phyloP scores from a whole-genome alignment of 352 stramenopile species.

The Pythium chondricola region DNA sequence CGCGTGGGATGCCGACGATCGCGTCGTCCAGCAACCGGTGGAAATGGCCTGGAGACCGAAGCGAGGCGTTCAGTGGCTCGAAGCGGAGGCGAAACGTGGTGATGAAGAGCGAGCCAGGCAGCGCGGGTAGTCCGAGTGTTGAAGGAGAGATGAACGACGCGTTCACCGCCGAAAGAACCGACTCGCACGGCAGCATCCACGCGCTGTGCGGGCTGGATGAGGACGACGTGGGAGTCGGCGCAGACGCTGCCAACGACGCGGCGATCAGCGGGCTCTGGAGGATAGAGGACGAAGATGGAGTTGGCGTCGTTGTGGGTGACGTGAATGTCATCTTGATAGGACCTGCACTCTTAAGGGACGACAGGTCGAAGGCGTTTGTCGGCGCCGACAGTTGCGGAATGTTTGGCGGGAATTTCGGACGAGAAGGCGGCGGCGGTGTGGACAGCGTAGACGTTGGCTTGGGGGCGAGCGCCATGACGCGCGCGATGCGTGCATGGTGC shows the following conservation, averaged over 20 bases:
- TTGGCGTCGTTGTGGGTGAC: background rate
- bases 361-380: no score
- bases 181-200: slow-evolving; percentile 39
- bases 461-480: slow-evolving; percentile 71
- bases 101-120: slow-evolving; percentile 56
- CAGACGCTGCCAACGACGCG: background rate
- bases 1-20: slow-evolving; percentile 52
- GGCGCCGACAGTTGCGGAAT: background rate
- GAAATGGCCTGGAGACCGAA: slow-evolving; percentile 35
- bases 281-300: slow-evolving; percentile 10
- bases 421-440: slow-evolving; percentile 5
- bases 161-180: slow-evolving; percentile 25
- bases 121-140: slow-evolving; percentile 28
- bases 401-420: background rate
- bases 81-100: slow-evolving; percentile 71
- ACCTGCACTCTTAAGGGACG: no score
- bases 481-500: slow-evolving; percentile 75
- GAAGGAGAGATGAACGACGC: slow-evolving; percentile 57
- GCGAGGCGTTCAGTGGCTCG: slow-evolving; percentile 41
- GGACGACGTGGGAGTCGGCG: background rate
- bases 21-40: slow-evolving; percentile 58
- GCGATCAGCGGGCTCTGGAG: slow-evolving; percentile 17
- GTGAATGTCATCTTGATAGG: no score
- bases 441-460: slow-evolving; percentile 25
- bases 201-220: slow-evolving; percentile 6